A percentile compares a stretch with the other conserved stretches of the same genome.
Evolutionary conservation across 1,139 yeast genomes (phyloP).

Genomic region (Sugiyamaella grinbergsii): DNA sequence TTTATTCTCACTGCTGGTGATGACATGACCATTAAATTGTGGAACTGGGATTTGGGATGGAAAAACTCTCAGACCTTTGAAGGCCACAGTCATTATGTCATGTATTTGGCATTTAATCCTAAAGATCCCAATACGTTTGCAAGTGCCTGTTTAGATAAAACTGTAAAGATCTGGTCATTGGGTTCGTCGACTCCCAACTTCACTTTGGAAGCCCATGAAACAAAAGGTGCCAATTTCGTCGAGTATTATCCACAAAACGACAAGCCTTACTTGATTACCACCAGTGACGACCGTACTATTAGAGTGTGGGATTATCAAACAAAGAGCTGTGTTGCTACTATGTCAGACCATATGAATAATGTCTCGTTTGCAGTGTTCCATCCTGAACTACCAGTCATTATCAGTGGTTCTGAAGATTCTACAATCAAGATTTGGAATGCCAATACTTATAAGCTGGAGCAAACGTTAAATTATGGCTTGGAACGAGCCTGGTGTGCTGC

Average conservation of each 20-base stretch:
- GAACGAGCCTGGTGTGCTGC: slow-evolving; percentile 98
- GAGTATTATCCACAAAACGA: slow-evolving; percentile 97
- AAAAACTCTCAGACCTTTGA: slow-evolving; percentile 84
- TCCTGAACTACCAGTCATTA: slow-evolving; percentile 86
- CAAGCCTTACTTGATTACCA: slow-evolving; percentile 90
- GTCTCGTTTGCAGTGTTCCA: slow-evolving; percentile 97
- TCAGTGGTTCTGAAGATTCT: slow-evolving; percentile 89
- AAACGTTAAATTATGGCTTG: slow-evolving; percentile 83
- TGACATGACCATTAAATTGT: slow-evolving; percentile 85
- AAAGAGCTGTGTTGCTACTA: slow-evolving; percentile 89
- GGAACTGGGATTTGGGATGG: slow-evolving; percentile 99
- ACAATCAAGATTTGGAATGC: slow-evolving; percentile 95
- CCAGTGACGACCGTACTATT: slow-evolving; percentile 89
- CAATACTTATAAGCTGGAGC: slow-evolving; percentile 82
- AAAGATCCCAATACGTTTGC: slow-evolving; percentile 98
- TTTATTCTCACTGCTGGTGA: slow-evolving; percentile 87
- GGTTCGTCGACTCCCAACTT: slow-evolving; percentile 90
- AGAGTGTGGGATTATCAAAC: slow-evolving; percentile 98
- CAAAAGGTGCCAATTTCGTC: slow-evolving; percentile 92
- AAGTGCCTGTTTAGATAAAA: slow-evolving; percentile 92
- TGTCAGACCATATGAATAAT: slow-evolving; percentile 91
- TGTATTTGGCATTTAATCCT: slow-evolving; percentile 94
- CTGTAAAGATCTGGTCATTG: slow-evolving; percentile 95
- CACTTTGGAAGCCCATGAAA: slow-evolving; percentile 87
- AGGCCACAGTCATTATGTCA: slow-evolving; percentile 94